Percentiles rank a stretch among this genome's conserved stretches.
Evolutionary conservation across 331 rosid species (phyloP).

Genomic region (Cydonia oblonga): DNA sequence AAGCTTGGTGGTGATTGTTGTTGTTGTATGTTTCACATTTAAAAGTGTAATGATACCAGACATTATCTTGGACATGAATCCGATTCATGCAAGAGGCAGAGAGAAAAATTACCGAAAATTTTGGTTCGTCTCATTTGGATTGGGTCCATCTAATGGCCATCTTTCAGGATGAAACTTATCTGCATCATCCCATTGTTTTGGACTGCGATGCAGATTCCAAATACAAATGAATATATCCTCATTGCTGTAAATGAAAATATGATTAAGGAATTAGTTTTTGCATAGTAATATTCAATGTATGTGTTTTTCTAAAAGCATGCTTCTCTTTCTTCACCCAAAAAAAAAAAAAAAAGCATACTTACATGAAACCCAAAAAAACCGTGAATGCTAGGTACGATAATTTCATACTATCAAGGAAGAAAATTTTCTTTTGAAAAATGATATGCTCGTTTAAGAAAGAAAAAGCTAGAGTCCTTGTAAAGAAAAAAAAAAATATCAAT

Average conservation of each 20-base stretch:
- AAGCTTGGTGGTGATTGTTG: too few species aligned
- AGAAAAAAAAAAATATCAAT: neutral
- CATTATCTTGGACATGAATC: neutral
- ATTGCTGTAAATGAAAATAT: conserved; percentile 40
- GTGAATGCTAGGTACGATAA: neutral
- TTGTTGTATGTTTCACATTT: too few species aligned
- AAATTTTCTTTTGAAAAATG: neutral
- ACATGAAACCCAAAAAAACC: too few species aligned
- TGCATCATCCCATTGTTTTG: conserved; percentile 67
- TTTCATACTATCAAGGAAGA: neutral
- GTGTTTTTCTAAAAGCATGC: too few species aligned
- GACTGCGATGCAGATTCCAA: conserved; percentile 93
- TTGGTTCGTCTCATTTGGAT: conserved; percentile 92
- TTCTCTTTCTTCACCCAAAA: too few species aligned
- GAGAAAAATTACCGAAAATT: conserved; percentile 52
- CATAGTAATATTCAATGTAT: neutral
- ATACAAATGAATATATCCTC: conserved; percentile 88
- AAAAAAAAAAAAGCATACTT: too few species aligned
- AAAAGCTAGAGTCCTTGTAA: neutral
- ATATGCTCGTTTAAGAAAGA: neutral
- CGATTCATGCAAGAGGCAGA: neutral
- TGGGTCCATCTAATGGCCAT: conserved; percentile 94
- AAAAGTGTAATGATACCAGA: neutral
- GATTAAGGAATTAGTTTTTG: neutral
- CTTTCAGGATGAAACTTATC: conserved; percentile 84